phyloP scores from a whole-genome alignment of 1,139 yeast genomes.

The Lizanozyma gosingica region DNA sequence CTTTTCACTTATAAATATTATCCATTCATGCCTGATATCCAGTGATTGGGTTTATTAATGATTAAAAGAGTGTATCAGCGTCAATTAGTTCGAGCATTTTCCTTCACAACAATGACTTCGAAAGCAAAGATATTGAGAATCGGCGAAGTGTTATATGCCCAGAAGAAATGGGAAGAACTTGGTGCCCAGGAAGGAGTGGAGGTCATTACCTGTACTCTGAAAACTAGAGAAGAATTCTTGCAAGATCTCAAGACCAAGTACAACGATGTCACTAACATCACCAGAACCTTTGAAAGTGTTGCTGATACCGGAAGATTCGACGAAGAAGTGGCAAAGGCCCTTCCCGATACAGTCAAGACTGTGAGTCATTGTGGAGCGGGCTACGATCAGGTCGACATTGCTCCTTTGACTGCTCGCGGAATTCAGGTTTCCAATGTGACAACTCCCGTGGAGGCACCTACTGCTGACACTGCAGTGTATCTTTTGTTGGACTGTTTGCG shows the following conservation, averaged over 20 bases:
- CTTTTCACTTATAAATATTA: too few species aligned
- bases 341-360: slow-evolving; percentile 56
- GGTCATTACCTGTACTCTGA: slow-evolving; percentile 39
- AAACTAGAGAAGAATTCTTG: slow-evolving; percentile 41
- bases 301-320: slow-evolving; percentile 66
- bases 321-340: slow-evolving; percentile 48
- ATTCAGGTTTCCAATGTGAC: slow-evolving; percentile 73
- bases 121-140: slow-evolving; percentile 53
- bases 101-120: not conserved
- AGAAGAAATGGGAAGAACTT: slow-evolving; percentile 47
- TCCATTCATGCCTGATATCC: too few species aligned
- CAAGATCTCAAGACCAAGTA: slow-evolving; percentile 41
- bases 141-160: slow-evolving; percentile 46
- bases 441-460: slow-evolving; percentile 63
- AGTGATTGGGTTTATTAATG: too few species aligned
- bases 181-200: slow-evolving; percentile 29
- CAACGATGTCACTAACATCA: slow-evolving; percentile 37
- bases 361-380: slow-evolving; percentile 90
- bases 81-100: not conserved
- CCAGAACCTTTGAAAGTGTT: slow-evolving; percentile 43
- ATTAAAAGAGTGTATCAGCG: too few species aligned
- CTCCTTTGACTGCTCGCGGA: slow-evolving; percentile 36
- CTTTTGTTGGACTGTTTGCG: slow-evolving; percentile 60
- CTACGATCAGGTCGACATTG: slow-evolving; percentile 72
- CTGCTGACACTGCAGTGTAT: slow-evolving; percentile 74